Evolutionary conservation across 2,329 filamentous ascomycete species (phyloP), one percentile per base, ranked within the genome.

Genomic region (Trichoderma sp.): DNA sequence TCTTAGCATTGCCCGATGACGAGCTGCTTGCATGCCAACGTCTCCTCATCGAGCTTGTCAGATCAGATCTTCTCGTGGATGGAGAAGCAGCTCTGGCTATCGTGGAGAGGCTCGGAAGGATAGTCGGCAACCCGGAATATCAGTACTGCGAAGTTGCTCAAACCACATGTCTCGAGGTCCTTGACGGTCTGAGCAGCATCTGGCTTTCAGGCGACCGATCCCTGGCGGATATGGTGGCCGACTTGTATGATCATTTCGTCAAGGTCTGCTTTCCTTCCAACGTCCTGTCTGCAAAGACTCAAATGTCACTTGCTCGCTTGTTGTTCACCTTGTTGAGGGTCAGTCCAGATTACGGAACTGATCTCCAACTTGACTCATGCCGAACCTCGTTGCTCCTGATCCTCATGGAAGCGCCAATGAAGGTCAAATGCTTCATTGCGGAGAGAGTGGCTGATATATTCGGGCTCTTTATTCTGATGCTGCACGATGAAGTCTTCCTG

Each of bases 401-500:
- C 24, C 80, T 98, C 7, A 79, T 84, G 48, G 80, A 84, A 15
- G 87, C 89, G 0, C 81, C 85, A 61, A 85, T 94, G 71, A 76
- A 81, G 12, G 89, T 95, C 54, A 95, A 96, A 72, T 93, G 90
- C 72, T 85, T 85, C 66, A 85, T 97, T 61, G 89, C 90, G 0
- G 81, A 86, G 63, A 83, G 84, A 3, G 80, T 98, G 19, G 86
- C 92, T 0, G 80, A 81, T 6, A 82, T 99, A 28, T 99, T 99
- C 74, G 85, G 87, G 14, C 83, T 91, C 1, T 98, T 91, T 72
- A 83, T 93, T n/a, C 82, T 97, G 1, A 90, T 89, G 69, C 82
- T 90, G 52, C 95, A 99, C 71, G 91, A 96, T 65, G 85, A 88
- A 6, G 86, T 98, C 15, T 92, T 97, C 68, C 83, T 92, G 43